Evolutionary conservation across 768 basidiomycete genomes (phyloP).

Genomic region (Leccinum pellstonianum): DNA sequence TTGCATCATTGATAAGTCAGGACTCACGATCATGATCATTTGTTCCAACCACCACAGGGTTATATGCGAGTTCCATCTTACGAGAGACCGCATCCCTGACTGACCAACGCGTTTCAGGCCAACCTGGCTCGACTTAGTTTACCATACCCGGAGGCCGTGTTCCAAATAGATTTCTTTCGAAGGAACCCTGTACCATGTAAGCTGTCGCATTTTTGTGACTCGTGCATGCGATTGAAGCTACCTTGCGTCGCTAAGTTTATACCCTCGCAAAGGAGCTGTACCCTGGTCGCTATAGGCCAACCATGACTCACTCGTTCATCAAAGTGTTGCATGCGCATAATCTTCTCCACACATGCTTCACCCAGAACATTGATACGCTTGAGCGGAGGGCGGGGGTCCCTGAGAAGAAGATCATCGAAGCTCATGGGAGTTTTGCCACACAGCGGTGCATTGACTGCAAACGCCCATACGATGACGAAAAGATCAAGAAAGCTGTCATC

Average conservation of each 20-base stretch:
- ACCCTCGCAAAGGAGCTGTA: conserved; percentile 91
- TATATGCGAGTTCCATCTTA: conserved; percentile 29
- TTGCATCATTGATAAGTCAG: background rate
- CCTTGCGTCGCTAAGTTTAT: conserved; percentile 56
- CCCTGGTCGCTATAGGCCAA: conserved; percentile 87
- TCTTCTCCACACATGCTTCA: conserved; percentile 76
- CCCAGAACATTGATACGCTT: conserved; percentile 92
- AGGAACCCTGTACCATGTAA: conserved; percentile 76
- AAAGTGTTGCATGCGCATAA: conserved; percentile 68
- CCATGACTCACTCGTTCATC: conserved; percentile 87
- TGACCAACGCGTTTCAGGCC: conserved; percentile 43
- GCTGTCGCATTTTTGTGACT: conserved; percentile 20
- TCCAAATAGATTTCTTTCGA: conserved; percentile 86
- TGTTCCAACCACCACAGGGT: conserved; percentile 7
- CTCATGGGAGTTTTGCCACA: conserved; percentile 92
- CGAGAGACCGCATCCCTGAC: background rate
- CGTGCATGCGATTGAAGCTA: background rate
- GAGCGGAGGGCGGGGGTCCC: conserved; percentile 84
- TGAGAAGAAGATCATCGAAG: conserved; percentile 77
- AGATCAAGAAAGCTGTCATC: conserved; percentile 65
- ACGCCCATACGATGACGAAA: conserved; percentile 53
- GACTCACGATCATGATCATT: background rate
- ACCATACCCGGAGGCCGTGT: conserved; percentile 95
- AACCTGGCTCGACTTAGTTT: conserved; percentile 75
- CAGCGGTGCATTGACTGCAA: conserved; percentile 82